Percentiles rank a stretch among this genome's conserved stretches.
These are phyloP conservation scores for Teratosphaeria destructans DNA, from an alignment of 2,329 filamentous ascomycete genomes.

Conservation along the genomic window DNA sequence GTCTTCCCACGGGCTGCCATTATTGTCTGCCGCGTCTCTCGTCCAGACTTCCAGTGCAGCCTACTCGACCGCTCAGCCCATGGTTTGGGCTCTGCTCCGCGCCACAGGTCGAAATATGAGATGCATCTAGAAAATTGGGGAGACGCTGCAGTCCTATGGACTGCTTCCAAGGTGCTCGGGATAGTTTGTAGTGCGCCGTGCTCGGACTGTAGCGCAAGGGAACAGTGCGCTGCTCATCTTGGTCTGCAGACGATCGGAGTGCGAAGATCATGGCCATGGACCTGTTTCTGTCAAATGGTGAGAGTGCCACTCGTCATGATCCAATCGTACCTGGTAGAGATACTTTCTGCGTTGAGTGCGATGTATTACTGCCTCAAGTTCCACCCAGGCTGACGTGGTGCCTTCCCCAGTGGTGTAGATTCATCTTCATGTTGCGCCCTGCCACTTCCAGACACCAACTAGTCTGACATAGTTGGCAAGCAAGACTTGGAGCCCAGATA, in stretches of 20 bases:
- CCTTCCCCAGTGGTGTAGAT: too few species aligned
- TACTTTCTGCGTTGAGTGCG: neutral
- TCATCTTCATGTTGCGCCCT: too few species aligned
- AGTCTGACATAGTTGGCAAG: too few species aligned
- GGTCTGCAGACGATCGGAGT: neutral
- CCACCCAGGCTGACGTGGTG: too few species aligned
- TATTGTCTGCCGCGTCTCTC: neutral
- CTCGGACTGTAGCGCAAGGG: neutral
- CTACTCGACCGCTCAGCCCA: neutral
- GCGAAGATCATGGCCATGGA: neutral
- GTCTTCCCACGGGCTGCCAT: neutral
- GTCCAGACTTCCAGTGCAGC: neutral
- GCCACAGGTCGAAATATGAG: too few species aligned
- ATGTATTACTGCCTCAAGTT: too few species aligned
- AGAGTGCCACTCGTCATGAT: neutral
- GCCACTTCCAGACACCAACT: too few species aligned
- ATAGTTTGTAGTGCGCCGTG: too few species aligned
- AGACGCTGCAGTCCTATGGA: too few species aligned
- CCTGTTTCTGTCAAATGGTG: neutral
- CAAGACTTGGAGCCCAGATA: too few species aligned
- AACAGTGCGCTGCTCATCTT: neutral
- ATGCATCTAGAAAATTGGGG: too few species aligned
- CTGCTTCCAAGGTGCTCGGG: too few species aligned
- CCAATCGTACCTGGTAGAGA: neutral
- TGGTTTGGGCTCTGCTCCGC: neutral